A percentile compares a stretch with the other conserved stretches of the same genome.
These are phyloP conservation scores for Eudorina sp. DNA, from an alignment of 139 green algal species.

Conservation along the genomic window DNA sequence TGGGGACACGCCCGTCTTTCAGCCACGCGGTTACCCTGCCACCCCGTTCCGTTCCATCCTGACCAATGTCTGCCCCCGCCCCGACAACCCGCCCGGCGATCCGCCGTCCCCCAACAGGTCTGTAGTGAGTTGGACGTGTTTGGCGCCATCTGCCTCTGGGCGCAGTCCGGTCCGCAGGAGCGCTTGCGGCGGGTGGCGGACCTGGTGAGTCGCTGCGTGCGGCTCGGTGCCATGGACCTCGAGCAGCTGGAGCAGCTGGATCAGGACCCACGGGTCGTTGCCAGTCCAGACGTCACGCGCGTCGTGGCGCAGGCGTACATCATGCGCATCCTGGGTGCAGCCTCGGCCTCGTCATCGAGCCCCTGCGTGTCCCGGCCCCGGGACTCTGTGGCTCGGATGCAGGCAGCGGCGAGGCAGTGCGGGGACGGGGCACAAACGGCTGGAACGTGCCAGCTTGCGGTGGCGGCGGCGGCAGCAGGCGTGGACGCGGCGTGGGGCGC, in stretches of 20 bases:
- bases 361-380: not conserved
- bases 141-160: not conserved
- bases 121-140: constrained; percentile 20
- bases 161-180: not conserved
- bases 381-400: not conserved
- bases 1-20: too few relatives aligned
- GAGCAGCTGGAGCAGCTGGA: constrained; percentile 27
- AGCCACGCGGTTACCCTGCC: too few relatives aligned
- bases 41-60: too few relatives aligned
- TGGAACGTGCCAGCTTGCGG: too few relatives aligned
- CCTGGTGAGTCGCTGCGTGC: constrained; percentile 28
- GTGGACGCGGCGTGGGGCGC: too few relatives aligned
- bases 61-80: too few relatives aligned
- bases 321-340: not conserved
- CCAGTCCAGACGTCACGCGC: not conserved
- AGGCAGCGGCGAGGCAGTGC: not conserved
- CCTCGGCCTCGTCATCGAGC: too few relatives aligned
- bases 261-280: not conserved
- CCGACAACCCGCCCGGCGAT: not conserved
- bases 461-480: too few relatives aligned
- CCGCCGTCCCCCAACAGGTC: not conserved
- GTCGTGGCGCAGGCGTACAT: constrained; percentile 34
- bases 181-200: not conserved
- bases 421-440: too few relatives aligned
- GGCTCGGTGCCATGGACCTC: not conserved